A percentile compares a stretch with the other conserved stretches of the same genome.
Evolutionary conservation across 1,284 basidiomycete genomes (phyloP).

Genomic region (Puccinia triticina): DNA sequence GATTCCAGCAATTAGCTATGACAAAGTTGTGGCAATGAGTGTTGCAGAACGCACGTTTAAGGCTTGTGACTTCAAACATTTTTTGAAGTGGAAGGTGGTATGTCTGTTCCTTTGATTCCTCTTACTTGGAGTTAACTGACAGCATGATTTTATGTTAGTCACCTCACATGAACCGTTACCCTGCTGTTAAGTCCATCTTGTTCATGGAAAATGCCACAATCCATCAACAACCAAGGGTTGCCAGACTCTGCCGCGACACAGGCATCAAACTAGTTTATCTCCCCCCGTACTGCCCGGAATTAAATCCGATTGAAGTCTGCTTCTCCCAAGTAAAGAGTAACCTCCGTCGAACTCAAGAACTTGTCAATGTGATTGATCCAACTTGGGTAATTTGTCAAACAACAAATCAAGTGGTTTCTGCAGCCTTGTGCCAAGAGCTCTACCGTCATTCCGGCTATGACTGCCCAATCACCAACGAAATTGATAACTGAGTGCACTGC

Average conservation of each 20-base stretch:
- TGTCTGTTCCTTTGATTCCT: not conserved
- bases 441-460: not conserved
- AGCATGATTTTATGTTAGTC: not conserved
- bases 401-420: not conserved
- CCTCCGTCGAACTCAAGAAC: not conserved
- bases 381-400: not conserved
- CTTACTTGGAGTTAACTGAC: not conserved
- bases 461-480: too few species aligned
- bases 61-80: slow-evolving; percentile 9
- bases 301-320: not conserved
- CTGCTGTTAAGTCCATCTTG: not conserved
- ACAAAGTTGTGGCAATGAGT: not conserved
- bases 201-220: not conserved
- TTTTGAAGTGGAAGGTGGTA: slow-evolving; percentile 22
- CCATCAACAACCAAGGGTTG: not conserved
- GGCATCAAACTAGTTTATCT: not conserved
- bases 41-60: not conserved
- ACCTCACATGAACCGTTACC: not conserved
- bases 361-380: not conserved
- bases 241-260: not conserved
- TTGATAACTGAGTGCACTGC: too few species aligned
- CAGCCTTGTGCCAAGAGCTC: not conserved
- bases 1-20: slow-evolving; percentile 8
- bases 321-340: slow-evolving; percentile 6
- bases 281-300: not conserved